These are phyloP conservation scores for Kluyveromyces lactis DNA, from an alignment of 805 yeast genomes.

Conservation along the genomic window DNA sequence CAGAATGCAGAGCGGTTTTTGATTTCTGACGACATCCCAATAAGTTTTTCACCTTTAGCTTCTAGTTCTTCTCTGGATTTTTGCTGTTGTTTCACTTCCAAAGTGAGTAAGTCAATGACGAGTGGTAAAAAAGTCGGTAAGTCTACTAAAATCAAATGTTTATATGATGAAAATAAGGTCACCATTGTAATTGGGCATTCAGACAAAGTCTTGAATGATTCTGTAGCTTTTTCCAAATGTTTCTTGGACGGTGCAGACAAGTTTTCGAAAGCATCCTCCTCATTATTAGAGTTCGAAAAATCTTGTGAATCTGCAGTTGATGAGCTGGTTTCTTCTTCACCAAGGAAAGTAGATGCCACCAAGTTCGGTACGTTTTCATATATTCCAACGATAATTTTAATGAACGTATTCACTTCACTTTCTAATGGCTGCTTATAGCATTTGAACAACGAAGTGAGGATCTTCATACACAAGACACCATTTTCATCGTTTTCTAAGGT, in stretches of 20 bases:
- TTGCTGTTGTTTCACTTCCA: conserved; percentile 79
- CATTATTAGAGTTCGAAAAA: not conserved
- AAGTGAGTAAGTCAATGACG: conserved; percentile 60
- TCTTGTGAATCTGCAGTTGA: conserved; percentile 3
- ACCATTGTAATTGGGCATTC: conserved; percentile 98
- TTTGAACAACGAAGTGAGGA: conserved; percentile 77
- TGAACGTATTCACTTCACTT: conserved; percentile 70
- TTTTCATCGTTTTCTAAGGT: conserved; percentile 88
- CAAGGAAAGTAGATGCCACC: conserved; percentile 55
- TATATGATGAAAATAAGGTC: conserved; percentile 79
- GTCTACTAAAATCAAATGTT: conserved; percentile 60
- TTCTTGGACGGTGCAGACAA: conserved; percentile 28
- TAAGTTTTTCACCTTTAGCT: conserved; percentile 47
- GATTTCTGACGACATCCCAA: conserved; percentile 68
- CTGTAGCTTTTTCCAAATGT: conserved; percentile 56
- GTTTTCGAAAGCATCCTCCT: conserved; percentile 6
- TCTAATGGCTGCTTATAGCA: conserved; percentile 61
- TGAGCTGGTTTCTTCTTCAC: conserved; percentile 1
- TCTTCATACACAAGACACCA: conserved; percentile 85
- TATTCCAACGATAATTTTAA: conserved; percentile 64
- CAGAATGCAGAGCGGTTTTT: conserved; percentile 72
- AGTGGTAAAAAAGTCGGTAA: conserved; percentile 74
- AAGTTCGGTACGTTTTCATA: conserved; percentile 74
- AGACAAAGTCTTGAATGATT: conserved; percentile 82
- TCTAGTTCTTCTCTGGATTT: conserved; percentile 53